Evolutionary conservation across 2,329 filamentous ascomycete species (phyloP).

Genomic region (Dactylonectria estremocensis): DNA sequence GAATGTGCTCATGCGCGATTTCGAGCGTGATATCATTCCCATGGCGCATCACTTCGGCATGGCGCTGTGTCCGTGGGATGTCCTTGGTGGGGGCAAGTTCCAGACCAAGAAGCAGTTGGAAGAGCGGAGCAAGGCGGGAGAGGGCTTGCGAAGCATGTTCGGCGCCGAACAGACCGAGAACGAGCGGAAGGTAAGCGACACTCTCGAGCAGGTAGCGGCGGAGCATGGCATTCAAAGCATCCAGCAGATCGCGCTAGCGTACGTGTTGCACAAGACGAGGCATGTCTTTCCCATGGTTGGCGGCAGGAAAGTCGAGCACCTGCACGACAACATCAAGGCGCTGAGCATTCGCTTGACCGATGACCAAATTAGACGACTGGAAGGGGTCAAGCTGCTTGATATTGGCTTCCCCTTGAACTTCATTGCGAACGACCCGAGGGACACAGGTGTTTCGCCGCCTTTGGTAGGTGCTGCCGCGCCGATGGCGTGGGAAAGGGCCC

Average conservation of each 20-base stretch:
- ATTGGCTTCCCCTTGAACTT: constrained; percentile 30
- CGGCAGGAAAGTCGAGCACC: constrained; percentile 28
- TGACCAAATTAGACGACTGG: constrained; percentile 18
- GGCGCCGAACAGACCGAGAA: too few species aligned
- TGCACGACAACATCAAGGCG: constrained; percentile 25
- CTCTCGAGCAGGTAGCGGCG: constrained; percentile 28
- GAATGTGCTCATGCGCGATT: constrained; percentile 45
- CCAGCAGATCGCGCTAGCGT: constrained; percentile 7
- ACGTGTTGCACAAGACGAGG: constrained; percentile 30
- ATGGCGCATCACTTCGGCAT: constrained; percentile 51
- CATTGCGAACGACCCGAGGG: too few species aligned
- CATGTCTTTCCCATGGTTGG: constrained; percentile 37
- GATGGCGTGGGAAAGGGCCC: too few species aligned
- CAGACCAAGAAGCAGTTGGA: constrained; percentile 13
- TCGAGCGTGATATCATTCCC: constrained; percentile 52
- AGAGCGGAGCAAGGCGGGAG: neutral
- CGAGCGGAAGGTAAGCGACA: constrained; percentile 9
- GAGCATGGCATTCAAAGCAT: too few species aligned
- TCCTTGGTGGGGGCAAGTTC: constrained; percentile 27
- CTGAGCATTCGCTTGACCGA: constrained; percentile 18
- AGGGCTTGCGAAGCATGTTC: constrained; percentile 3
- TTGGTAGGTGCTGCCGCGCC: too few species aligned
- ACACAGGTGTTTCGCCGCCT: too few species aligned
- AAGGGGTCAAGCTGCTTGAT: constrained; percentile 24
- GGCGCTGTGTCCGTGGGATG: constrained; percentile 64